Conservation (phyloP, 2,329 filamentous ascomycete genomes). For the Pyricularia grisea region DNA sequence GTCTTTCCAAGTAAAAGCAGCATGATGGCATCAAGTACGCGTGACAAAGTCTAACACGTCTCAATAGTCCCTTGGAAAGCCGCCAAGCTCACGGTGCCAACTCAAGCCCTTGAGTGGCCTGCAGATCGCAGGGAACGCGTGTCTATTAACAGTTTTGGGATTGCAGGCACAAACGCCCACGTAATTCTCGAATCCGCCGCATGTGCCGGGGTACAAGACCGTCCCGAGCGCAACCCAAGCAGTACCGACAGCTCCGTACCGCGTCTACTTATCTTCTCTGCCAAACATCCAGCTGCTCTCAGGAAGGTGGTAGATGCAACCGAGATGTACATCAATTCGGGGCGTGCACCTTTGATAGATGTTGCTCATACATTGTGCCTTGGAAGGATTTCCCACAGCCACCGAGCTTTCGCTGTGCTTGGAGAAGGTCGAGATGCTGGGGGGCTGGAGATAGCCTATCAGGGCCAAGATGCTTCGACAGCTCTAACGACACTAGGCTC, state of each 20-base stretch:
- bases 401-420: not conserved
- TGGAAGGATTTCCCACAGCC: not conserved
- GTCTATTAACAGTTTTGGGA: constrained; percentile 24
- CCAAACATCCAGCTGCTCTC: not conserved
- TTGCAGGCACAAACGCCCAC: constrained; percentile 27
- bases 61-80: constrained; percentile 16
- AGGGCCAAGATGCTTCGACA: not conserved
- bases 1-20: not conserved
- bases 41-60: not conserved
- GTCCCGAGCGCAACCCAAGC: not conserved
- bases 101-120: constrained; percentile 21
- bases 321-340: not conserved
- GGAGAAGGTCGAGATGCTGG: not conserved
- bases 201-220: not conserved
- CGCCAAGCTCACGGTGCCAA: constrained; percentile 19
- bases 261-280: constrained; percentile 9
- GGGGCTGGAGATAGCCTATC: not conserved
- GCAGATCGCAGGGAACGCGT: constrained; percentile 13
- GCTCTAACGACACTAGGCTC: not conserved
- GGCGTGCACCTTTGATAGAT: not conserved
- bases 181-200: constrained; percentile 7
- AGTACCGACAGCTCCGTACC: not conserved
- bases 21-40: too few species aligned
- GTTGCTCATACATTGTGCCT: not conserved
- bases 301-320: not conserved